Percentiles rank a stretch among this genome's conserved stretches.
phyloP scores from a whole-genome alignment of 148 eudicot species.

The Salicornia ramosissima region DNA sequence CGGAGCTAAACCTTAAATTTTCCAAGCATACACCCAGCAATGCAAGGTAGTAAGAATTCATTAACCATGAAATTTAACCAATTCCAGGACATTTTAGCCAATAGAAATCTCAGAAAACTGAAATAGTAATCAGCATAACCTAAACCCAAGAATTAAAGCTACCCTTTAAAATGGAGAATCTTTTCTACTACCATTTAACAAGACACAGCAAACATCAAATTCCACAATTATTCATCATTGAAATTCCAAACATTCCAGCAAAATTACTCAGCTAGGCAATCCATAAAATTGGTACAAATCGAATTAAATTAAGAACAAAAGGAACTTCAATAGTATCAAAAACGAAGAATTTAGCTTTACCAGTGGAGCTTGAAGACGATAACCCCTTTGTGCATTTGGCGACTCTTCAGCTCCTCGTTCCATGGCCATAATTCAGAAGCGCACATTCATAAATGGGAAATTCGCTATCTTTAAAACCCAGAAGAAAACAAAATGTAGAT shows the following conservation, averaged over 20 bases:
- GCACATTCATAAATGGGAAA: constrained; percentile 21
- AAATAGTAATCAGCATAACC: too few species aligned
- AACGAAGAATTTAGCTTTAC: constrained; percentile 31
- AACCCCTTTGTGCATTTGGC: constrained; percentile 53
- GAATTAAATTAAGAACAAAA: too few species aligned
- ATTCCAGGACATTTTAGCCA: too few species aligned
- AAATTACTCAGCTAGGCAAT: constrained; percentile 23
- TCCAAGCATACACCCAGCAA: not conserved
- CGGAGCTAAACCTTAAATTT: too few species aligned
- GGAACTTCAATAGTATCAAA: constrained; percentile 17
- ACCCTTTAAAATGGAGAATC: not conserved
- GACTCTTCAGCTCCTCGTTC: constrained; percentile 51
- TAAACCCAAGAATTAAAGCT: not conserved
- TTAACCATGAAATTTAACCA: too few species aligned
- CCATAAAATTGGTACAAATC: constrained; percentile 12
- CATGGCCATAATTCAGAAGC: constrained; percentile 21
- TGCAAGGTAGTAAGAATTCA: not conserved
- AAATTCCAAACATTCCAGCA: constrained; percentile 6
- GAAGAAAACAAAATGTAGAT: constrained; percentile 11
- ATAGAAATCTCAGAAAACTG: too few species aligned
- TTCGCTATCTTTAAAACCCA: constrained; percentile 10
- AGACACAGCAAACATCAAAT: constrained; percentile 11
- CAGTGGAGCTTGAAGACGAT: constrained; percentile 79
- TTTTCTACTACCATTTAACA: not conserved
- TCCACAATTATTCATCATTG: not conserved